phyloP scores from a whole-genome alignment of 2,329 filamentous ascomycete genomes.

The Ophioceras dolichostomum region DNA sequence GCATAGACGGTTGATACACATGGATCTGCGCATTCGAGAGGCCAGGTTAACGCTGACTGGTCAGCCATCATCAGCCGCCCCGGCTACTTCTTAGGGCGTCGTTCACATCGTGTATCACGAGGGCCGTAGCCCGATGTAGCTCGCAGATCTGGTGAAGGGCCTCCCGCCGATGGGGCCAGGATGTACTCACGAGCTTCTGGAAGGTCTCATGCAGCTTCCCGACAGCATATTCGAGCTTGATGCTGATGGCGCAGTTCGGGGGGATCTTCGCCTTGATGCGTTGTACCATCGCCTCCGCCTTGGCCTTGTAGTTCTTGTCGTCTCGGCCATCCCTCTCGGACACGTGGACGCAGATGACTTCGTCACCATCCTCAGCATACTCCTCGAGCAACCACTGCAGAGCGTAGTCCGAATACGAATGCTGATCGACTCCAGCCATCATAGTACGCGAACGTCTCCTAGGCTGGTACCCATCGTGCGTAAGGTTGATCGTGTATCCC shows the following conservation, averaged over 20 bases:
- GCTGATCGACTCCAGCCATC: conserved; percentile 81
- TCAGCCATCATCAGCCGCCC: too few relatives aligned
- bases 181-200: conserved; percentile 62
- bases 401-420: conserved; percentile 85
- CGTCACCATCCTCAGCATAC: conserved; percentile 84
- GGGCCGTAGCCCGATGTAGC: not conserved
- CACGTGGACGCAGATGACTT: conserved; percentile 81
- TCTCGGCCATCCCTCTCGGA: conserved; percentile 72
- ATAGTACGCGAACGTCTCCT: conserved; percentile 76
- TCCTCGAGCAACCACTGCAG: conserved; percentile 88
- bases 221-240: conserved; percentile 77
- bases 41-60: too few relatives aligned
- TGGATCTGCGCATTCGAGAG: conserved; percentile 58
- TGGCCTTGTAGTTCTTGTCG: conserved; percentile 59
- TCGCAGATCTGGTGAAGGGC: not conserved
- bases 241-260: conserved; percentile 69
- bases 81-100: too few relatives aligned
- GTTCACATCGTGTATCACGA: not conserved
- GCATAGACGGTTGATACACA: conserved; percentile 81
- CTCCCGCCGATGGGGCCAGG: too few relatives aligned
- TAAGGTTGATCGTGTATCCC: conserved; percentile 72
- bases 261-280: conserved; percentile 68
- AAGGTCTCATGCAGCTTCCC: conserved; percentile 87
- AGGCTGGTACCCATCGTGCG: conserved; percentile 76
- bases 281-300: conserved; percentile 63